phyloP scores from a whole-genome alignment of 2,329 filamentous ascomycete species.

The Stemphylium vesicarium region DNA sequence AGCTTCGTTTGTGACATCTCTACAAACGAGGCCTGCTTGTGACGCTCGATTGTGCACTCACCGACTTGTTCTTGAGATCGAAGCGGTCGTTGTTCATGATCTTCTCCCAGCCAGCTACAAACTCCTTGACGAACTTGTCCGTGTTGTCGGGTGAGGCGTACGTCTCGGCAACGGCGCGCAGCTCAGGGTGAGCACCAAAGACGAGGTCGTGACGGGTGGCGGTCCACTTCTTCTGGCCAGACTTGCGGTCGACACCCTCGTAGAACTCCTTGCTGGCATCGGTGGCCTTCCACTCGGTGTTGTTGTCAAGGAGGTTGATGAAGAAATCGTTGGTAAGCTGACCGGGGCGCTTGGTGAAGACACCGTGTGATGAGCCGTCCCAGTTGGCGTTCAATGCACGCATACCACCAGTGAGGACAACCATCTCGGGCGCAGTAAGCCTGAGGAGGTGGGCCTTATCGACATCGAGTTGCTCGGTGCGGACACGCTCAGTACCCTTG shows the following conservation, averaged over 20 bases:
- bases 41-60: constrained; percentile 37
- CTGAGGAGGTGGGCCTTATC: constrained; percentile 75
- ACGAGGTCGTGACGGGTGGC: constrained; percentile 73
- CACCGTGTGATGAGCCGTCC: constrained; percentile 70
- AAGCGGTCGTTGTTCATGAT: constrained; percentile 76
- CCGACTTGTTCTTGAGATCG: constrained; percentile 54
- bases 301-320: constrained; percentile 74
- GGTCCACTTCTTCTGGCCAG: constrained; percentile 70
- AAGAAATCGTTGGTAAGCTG: constrained; percentile 82
- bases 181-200: constrained; percentile 76
- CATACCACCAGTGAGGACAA: constrained; percentile 74
- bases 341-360: constrained; percentile 72
- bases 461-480: constrained; percentile 72
- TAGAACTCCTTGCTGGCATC: constrained; percentile 62
- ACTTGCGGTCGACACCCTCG: constrained; percentile 70
- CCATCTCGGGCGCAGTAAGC: constrained; percentile 73
- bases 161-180: constrained; percentile 73
- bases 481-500: constrained; percentile 64
- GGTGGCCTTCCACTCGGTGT: constrained; percentile 67
- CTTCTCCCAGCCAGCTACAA: constrained; percentile 74
- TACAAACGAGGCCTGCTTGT: constrained; percentile 35
- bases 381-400: constrained; percentile 74
- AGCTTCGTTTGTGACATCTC: constrained; percentile 5
- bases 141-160: constrained; percentile 67
- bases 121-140: constrained; percentile 73